A percentile compares a stretch with the other conserved stretches of the same genome.
phyloP scores from a whole-genome alignment of 768 basidiomycete genomes.

The Kwoniella dejecticola region DNA sequence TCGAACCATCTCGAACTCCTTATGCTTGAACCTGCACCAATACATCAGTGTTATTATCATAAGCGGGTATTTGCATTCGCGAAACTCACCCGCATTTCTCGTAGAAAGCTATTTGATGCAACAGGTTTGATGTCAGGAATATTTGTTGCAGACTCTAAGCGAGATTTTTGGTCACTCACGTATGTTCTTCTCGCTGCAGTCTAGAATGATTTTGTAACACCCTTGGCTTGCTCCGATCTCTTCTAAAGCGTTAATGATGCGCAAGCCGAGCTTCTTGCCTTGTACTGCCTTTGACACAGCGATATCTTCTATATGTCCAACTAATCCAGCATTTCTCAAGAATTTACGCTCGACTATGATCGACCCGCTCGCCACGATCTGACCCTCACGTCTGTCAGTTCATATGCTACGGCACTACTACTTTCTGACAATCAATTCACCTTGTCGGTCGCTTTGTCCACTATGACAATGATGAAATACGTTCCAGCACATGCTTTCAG shows the following conservation, averaged over 20 bases:
- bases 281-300: constrained; percentile 85
- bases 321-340: constrained; percentile 75
- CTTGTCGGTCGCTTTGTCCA: constrained; percentile 69
- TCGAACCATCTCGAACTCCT: constrained; percentile 86
- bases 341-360: constrained; percentile 95
- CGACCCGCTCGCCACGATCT: constrained; percentile 78
- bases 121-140: too few species aligned
- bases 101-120: constrained; percentile 73
- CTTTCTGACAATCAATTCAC: too few species aligned
- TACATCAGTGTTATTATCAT: not conserved
- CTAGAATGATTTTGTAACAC: constrained; percentile 95
- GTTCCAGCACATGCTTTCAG: constrained; percentile 57
- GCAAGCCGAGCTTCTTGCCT: constrained; percentile 86
- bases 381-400: too few species aligned
- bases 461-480: constrained; percentile 83
- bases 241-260: constrained; percentile 82
- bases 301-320: constrained; percentile 98
- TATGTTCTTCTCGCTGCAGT: constrained; percentile 87
- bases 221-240: constrained; percentile 73
- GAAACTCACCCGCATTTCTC: constrained; percentile 68
- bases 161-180: constrained; percentile 66
- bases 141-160: too few species aligned
- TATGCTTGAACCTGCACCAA: constrained; percentile 63
- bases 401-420: too few species aligned
- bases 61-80: too few species aligned